Conservation (phyloP, 768 basidiomycete genomes). For the Strobilomyces confusus region DNA sequence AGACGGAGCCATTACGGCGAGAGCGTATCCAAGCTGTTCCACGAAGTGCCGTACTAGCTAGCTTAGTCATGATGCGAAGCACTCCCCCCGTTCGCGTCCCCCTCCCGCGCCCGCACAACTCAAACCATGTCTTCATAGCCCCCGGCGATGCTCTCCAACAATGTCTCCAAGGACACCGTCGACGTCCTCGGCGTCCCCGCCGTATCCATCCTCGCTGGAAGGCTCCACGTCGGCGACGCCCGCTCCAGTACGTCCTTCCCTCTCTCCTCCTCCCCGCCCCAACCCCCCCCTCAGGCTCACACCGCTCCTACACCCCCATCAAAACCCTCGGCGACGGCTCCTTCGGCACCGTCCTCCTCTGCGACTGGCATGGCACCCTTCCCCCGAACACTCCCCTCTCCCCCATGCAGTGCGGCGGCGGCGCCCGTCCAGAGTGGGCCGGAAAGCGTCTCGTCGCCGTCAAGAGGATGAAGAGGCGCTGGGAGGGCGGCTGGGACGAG, state of each 20-base stretch:
- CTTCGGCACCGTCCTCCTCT: constrained; percentile 97
- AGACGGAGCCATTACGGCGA: constrained; percentile 96
- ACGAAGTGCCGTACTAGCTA: constrained; percentile 79
- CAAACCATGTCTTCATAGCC: constrained; percentile 20
- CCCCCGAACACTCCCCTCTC: constrained; percentile 88
- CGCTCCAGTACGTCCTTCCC: constrained; percentile 55
- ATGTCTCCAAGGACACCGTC: constrained; percentile 54
- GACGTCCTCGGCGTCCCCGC: constrained; percentile 72
- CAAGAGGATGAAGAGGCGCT: constrained; percentile 97
- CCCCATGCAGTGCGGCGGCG: constrained; percentile 93
- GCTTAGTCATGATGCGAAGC: constrained; percentile 14
- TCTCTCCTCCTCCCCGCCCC: constrained; percentile 1
- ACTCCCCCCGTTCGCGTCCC: neutral
- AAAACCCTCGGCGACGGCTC: constrained; percentile 98
- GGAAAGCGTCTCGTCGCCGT: constrained; percentile 95
- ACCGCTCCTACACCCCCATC: constrained; percentile 88
- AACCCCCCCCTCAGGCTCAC: constrained; percentile 53
- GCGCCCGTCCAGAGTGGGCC: constrained; percentile 89
- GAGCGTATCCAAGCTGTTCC: constrained; percentile 83
- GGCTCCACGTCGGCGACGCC: constrained; percentile 69
- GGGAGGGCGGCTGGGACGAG: constrained; percentile 98
- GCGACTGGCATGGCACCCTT: constrained; percentile 97
- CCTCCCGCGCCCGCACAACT: neutral
- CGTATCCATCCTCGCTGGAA: constrained; percentile 65
- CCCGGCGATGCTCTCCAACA: constrained; percentile 29